A percentile compares a stretch with the other conserved stretches of the same genome.
phyloP scores from a whole-genome alignment of 2,329 filamentous ascomycete genomes.

The Chaetomium globosum region DNA sequence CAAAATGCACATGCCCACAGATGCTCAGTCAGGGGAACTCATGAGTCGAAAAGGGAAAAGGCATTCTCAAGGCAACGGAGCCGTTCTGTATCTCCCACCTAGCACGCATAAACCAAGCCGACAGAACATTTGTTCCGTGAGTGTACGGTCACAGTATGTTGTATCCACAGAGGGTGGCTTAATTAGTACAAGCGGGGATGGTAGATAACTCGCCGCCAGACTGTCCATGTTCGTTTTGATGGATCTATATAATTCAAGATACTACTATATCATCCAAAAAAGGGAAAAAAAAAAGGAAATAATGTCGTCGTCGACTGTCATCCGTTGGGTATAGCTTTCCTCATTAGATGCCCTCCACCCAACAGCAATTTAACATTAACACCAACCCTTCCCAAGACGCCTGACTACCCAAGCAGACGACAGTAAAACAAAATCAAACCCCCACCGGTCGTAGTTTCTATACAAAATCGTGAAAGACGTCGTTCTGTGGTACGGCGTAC shows the following conservation, averaged over 20 bases:
- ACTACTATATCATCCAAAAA: constrained; percentile 18
- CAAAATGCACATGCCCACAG: neutral
- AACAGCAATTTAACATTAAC: constrained; percentile 5
- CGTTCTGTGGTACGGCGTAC: neutral
- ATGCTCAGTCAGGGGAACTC: neutral
- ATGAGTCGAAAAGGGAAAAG: neutral
- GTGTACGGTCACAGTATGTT: too few relatives aligned
- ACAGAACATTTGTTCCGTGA: neutral
- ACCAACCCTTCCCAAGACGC: constrained; percentile 2
- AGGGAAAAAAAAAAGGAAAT: constrained; percentile 20
- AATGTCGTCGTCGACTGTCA: constrained; percentile 26
- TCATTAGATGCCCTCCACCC: constrained; percentile 17
- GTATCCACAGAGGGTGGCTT: neutral
- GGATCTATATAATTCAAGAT: constrained; percentile 8
- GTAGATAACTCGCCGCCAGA: neutral
- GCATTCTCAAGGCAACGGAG: neutral
- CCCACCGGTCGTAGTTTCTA: neutral
- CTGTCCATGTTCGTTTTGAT: neutral
- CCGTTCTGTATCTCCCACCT: neutral
- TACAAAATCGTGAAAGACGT: neutral
- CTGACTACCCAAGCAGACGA: constrained; percentile 6
- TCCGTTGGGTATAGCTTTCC: constrained; percentile 30
- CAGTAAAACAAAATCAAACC: constrained; percentile 2
- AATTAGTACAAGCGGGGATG: neutral
- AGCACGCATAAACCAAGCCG: neutral